Evolutionary conservation across 768 basidiomycete genomes (phyloP).

Genomic region (Multifurca ochricompacta): DNA sequence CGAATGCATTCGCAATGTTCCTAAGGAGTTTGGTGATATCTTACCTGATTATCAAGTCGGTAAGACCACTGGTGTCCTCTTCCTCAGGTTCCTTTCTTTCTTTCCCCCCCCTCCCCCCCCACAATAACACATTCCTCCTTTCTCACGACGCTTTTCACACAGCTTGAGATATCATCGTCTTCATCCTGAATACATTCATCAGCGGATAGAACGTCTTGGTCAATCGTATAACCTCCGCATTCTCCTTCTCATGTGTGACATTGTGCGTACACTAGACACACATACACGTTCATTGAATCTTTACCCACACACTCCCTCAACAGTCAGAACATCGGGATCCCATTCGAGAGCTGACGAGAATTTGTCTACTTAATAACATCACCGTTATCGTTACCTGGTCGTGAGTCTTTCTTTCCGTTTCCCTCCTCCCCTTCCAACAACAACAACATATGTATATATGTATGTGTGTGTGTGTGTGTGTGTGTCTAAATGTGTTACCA

Average conservation of each 20-base stretch:
- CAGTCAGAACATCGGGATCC: conserved; percentile 90
- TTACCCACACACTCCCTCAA: background rate
- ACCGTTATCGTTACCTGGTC: conserved; percentile 92
- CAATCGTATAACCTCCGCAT: conserved; percentile 76
- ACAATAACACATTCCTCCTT: too few species aligned
- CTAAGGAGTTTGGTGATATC: conserved; percentile 93
- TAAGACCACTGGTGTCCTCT: conserved; percentile 84
- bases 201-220: conserved; percentile 81
- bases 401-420: too few species aligned
- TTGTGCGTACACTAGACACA: conserved; percentile 71
- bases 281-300: too few species aligned
- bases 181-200: conserved; percentile 95
- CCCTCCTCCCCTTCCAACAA: background rate
- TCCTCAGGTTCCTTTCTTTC: conserved; percentile 57
- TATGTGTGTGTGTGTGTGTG: too few species aligned
- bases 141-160: too few species aligned
- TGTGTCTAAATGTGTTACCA: too few species aligned
- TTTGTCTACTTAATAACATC: conserved; percentile 86
- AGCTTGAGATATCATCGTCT: conserved; percentile 93
- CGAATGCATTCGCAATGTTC: conserved; percentile 76
- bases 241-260: conserved; percentile 83
- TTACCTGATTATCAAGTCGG: conserved; percentile 94
- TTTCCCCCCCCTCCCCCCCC: background rate
- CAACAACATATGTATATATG: too few species aligned
- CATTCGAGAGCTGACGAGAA: conserved; percentile 90